Evolutionary conservation across 2,329 filamentous ascomycete species (phyloP).

Genomic region (Curvularia lunata): DNA sequence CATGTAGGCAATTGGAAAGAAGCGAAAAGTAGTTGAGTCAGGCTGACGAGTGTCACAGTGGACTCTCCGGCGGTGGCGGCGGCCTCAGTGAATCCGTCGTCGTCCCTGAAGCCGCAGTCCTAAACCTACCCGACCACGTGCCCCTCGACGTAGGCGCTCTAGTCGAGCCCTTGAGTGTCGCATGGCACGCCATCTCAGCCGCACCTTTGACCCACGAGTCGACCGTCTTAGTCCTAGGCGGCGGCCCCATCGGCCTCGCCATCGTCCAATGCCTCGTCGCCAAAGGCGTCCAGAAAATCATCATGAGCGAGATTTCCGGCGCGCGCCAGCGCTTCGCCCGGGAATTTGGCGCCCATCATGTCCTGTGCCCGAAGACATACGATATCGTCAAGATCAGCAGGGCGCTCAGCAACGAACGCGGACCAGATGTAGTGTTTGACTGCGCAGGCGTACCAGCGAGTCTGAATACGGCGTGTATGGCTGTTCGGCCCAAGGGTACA

Average conservation of each 20-base stretch:
- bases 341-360: slow-evolving; percentile 62
- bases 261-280: slow-evolving; percentile 65
- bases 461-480: slow-evolving; percentile 52
- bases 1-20: no score
- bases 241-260: slow-evolving; percentile 67
- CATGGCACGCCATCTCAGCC: slow-evolving; percentile 67
- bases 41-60: no score
- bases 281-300: slow-evolving; percentile 60
- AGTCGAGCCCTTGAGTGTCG: slow-evolving; percentile 68
- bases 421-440: slow-evolving; percentile 67
- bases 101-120: slow-evolving; percentile 57
- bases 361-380: slow-evolving; percentile 60
- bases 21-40: no score
- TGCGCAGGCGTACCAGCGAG: slow-evolving; percentile 65
- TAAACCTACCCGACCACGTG: slow-evolving; percentile 60
- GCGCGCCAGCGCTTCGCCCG: slow-evolving; percentile 59
- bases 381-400: slow-evolving; percentile 56
- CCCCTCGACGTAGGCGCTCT: slow-evolving; percentile 63
- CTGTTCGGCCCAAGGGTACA: slow-evolving; percentile 61
- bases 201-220: slow-evolving; percentile 56
- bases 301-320: slow-evolving; percentile 63
- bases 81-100: slow-evolving; percentile 63
- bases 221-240: slow-evolving; percentile 63
- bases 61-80: slow-evolving; percentile 59
- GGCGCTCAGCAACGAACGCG: slow-evolving; percentile 57